Conservation (phyloP, 305 asterid species). For the Withania somnifera region DNA sequence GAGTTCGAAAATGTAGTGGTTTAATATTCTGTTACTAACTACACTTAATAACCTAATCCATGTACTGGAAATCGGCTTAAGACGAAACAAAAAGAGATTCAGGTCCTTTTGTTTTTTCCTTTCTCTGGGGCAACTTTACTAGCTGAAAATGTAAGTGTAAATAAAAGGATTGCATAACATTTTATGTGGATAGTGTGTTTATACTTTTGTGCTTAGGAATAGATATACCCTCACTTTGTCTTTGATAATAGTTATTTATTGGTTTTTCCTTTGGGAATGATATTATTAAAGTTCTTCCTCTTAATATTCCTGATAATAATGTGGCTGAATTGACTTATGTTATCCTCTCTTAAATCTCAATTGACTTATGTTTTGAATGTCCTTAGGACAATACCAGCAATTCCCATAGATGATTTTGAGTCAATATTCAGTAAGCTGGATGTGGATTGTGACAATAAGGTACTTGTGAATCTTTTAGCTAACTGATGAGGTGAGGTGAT, state of each 20-base stretch:
- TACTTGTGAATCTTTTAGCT: constrained; percentile 4
- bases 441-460: constrained; percentile 77
- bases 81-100: background rate
- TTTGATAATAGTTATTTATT: background rate
- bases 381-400: constrained; percentile 74
- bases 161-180: background rate
- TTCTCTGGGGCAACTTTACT: background rate
- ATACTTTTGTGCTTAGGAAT: background rate
- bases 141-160: background rate
- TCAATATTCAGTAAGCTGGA: constrained; percentile 79
- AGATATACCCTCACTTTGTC: background rate
- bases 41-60: background rate
- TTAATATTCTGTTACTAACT: background rate
- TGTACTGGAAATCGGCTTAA: background rate
- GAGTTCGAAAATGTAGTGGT: background rate
- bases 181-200: background rate
- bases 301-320: background rate
- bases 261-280: background rate
- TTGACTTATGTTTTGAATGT: background rate
- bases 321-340: background rate
- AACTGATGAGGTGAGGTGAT: background rate
- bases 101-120: background rate
- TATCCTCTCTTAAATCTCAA: background rate
- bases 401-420: constrained; percentile 82
- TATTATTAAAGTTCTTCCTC: background rate